These are phyloP conservation scores for Cardamine resedifolia DNA, from an alignment of 345 rosid genomes.

Conservation along the genomic window DNA sequence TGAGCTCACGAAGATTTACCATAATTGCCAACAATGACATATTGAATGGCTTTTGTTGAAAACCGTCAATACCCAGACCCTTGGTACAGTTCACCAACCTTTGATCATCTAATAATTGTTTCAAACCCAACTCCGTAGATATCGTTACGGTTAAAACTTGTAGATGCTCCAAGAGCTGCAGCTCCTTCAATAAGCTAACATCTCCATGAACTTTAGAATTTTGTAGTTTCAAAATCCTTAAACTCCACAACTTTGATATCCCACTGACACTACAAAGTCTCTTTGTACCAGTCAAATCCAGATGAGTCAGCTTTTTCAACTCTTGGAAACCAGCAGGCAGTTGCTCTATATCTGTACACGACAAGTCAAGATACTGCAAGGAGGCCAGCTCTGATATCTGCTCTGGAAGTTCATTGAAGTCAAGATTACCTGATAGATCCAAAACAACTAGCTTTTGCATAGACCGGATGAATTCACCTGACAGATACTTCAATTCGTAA, in stretches of 20 bases:
- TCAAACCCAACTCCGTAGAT: neutral
- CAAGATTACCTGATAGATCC: slow-evolving; percentile 34
- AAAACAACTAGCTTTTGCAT: slow-evolving; percentile 39
- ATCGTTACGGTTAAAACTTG: neutral
- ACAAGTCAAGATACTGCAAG: slow-evolving; percentile 30
- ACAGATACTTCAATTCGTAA: neutral
- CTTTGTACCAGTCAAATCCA: neutral
- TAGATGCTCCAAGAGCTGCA: neutral
- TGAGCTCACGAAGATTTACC: neutral
- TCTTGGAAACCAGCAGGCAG: slow-evolving; percentile 6
- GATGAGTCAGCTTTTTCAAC: slow-evolving; percentile 1
- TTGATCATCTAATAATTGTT: neutral
- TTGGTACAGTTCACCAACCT: neutral
- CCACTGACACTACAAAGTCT: neutral
- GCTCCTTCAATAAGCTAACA: neutral
- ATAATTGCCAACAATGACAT: neutral
- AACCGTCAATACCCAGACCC: neutral
- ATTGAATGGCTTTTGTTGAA: neutral
- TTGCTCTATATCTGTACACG: neutral
- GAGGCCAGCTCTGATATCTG: slow-evolving; percentile 21
- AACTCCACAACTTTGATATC: neutral
- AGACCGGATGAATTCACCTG: neutral
- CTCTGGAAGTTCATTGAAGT: neutral
- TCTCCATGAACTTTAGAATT: neutral
- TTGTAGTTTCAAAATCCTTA: neutral